Evolutionary conservation across 345 rosid species (phyloP), one percentile per base, ranked within the genome.

Genomic region (Tarenaya hassleriana): DNA sequence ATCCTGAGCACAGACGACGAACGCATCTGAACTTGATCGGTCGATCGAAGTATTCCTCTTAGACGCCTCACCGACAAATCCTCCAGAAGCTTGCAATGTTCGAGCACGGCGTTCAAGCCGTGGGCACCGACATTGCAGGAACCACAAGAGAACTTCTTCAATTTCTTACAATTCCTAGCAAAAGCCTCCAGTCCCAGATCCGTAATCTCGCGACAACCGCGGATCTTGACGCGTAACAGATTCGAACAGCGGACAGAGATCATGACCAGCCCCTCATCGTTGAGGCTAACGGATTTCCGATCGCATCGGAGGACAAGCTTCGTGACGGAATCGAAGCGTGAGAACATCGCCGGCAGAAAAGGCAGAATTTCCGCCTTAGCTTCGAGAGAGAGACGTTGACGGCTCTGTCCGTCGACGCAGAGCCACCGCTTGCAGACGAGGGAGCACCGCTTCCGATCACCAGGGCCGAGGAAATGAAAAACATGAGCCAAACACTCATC

Each of bases 131-230:
- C 83, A 40, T 66, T 52, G 43, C 97, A 89, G 7, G 95, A 89
- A 1, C 82, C 75, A 47, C 77, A 79, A 0, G 94, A 83, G 24
- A 89, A 67, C 55, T 83, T 89, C 70, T 44, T 83, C 70, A 83
- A 34, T 14, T 15, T 70, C 51, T 37, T 62, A 47, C 78, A 82
- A 51, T 83, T 78, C 21, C 63, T 10, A 49, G 94, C 90, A 43
- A 86, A 78, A 18, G 58, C 15, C 1, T 63, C 73, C 78, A 86
- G 61, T 3, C 97, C 94, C 9, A 66, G 67, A 56, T 86, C 95
- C 13, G 90, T 79, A 51, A 89, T 56, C 55, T 75, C 80, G 29
- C 95, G 86, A 74, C 95, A 90, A 16, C 94, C 84, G 24, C 97
- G 95, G 62, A 86, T 94, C 76, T 90, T 86, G 41, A 90, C 65